Percentiles rank a stretch among this genome's conserved stretches.
These are phyloP conservation scores for Mycena indigotica DNA, from an alignment of 768 basidiomycete species.

Conservation along the genomic window DNA sequence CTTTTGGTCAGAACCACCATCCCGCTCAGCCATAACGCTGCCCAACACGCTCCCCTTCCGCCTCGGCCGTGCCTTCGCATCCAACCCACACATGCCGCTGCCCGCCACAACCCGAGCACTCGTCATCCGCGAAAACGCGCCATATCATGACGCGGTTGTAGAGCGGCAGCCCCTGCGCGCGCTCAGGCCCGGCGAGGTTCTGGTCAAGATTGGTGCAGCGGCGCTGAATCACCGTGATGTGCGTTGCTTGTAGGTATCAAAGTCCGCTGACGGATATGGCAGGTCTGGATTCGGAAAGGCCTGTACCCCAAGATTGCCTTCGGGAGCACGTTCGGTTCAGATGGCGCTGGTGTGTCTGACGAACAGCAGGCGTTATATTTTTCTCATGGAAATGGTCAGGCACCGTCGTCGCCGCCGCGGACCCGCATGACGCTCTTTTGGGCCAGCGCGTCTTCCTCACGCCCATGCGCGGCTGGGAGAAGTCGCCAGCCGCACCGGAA, in stretches of 20 bases:
- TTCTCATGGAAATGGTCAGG: constrained; percentile 41
- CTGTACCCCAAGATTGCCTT: constrained; percentile 64
- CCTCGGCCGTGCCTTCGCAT: no score
- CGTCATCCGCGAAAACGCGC: constrained; percentile 46
- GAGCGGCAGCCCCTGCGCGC: constrained; percentile 51
- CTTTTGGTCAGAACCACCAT: no score
- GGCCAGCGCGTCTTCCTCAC: constrained; percentile 71
- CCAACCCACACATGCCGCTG: constrained; percentile 20
- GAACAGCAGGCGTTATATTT: not conserved
- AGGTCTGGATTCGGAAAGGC: constrained; percentile 78
- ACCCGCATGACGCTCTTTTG: constrained; percentile 57
- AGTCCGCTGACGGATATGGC: not conserved
- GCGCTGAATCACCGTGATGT: constrained; percentile 83
- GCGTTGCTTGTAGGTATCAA: constrained; percentile 7
- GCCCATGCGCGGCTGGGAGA: constrained; percentile 78
- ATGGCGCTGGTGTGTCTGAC: constrained; percentile 64
- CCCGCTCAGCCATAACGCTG: no score
- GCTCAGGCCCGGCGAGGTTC: constrained; percentile 58
- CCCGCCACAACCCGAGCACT: constrained; percentile 52
- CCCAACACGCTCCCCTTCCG: no score
- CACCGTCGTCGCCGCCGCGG: constrained; percentile 58
- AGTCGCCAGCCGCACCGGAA: constrained; percentile 65
- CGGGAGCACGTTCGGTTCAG: constrained; percentile 66
- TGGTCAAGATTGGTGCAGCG: constrained; percentile 68
- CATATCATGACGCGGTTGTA: constrained; percentile 59